A percentile compares a stretch with the other conserved stretches of the same genome.
These are phyloP conservation scores for Pyropia yezoensis DNA, from an alignment of 23 red algal genomes.

Conservation along the genomic window DNA sequence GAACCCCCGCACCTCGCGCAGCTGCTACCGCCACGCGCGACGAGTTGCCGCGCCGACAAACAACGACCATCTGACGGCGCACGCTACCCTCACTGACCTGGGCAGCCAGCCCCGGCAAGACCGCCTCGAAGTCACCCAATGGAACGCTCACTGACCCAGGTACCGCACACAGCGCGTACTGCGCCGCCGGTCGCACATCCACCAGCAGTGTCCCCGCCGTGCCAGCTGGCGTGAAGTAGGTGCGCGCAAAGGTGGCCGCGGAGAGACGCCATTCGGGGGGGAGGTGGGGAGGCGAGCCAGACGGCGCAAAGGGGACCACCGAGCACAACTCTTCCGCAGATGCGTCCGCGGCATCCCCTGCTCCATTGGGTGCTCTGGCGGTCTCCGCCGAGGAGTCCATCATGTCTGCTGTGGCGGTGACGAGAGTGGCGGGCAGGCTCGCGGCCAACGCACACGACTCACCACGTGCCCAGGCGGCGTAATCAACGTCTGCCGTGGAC, in stretches of 20 bases:
- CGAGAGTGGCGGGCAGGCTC: not conserved
- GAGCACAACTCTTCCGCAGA: too few species aligned
- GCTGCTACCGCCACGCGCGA: too few species aligned
- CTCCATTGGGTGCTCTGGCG: constrained; percentile 16
- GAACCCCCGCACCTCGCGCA: too few species aligned
- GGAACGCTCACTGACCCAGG: constrained; percentile 50
- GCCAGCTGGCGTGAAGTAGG: not conserved
- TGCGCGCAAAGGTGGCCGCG: not conserved
- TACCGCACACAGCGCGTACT: constrained; percentile 72
- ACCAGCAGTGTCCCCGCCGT: constrained; percentile 11
- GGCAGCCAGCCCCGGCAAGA: too few species aligned
- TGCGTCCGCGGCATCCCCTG: not conserved
- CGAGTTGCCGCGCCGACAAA: too few species aligned
- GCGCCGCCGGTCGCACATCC: constrained; percentile 62
- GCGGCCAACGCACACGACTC: not conserved
- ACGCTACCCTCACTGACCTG: too few species aligned
- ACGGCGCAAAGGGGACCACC: too few species aligned
- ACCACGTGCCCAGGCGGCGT: constrained; percentile 39
- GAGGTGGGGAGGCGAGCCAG: too few species aligned
- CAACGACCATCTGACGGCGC: too few species aligned
- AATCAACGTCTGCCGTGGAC: constrained; percentile 46
- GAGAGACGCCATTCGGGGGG: not conserved
- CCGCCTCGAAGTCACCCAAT: constrained; percentile 7
- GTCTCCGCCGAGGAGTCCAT: not conserved
- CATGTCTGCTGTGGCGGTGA: not conserved